phyloP scores from a whole-genome alignment of 2,329 filamentous ascomycete species.

The Massarina eburnea region DNA sequence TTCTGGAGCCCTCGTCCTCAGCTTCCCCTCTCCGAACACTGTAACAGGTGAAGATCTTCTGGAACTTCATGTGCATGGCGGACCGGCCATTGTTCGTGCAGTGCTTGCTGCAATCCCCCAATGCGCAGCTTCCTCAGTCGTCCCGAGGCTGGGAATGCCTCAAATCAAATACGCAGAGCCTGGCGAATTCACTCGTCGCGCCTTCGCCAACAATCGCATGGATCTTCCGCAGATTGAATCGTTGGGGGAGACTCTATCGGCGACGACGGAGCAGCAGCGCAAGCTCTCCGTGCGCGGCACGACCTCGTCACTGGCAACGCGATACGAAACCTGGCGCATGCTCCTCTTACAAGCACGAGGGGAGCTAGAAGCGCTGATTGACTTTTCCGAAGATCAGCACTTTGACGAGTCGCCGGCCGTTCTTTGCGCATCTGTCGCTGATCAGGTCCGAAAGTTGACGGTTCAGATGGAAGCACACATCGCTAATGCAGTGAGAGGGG shows the following conservation, averaged over 20 bases:
- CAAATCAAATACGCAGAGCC: constrained; percentile 84
- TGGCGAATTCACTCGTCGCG: constrained; percentile 90
- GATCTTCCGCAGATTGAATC: constrained; percentile 81
- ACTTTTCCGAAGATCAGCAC: constrained; percentile 96
- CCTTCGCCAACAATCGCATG: constrained; percentile 83
- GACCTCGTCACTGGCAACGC: constrained; percentile 66
- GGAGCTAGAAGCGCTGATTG: constrained; percentile 92
- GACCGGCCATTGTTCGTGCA: constrained; percentile 82
- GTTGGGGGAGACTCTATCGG: constrained; percentile 61
- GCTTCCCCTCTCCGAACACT: constrained; percentile 78
- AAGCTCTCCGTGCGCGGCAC: constrained; percentile 79
- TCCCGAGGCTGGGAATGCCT: constrained; percentile 6
- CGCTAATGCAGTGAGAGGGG: constrained; percentile 75
- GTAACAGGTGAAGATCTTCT: constrained; percentile 92
- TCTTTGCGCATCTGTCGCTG: constrained; percentile 69
- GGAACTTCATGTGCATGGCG: constrained; percentile 93
- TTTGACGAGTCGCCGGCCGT: constrained; percentile 83
- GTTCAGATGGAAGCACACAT: constrained; percentile 69
- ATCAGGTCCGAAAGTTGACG: constrained; percentile 64
- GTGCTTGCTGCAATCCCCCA: constrained; percentile 75
- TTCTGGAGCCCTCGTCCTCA: constrained; percentile 75
- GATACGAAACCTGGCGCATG: constrained; percentile 82
- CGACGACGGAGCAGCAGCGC: constrained; percentile 88
- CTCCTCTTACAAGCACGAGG: constrained; percentile 78
- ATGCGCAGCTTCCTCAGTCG: constrained; percentile 34